phyloP scores from a whole-genome alignment of 176 grass and related monocot genomes.

The Oryza glaberrima region DNA sequence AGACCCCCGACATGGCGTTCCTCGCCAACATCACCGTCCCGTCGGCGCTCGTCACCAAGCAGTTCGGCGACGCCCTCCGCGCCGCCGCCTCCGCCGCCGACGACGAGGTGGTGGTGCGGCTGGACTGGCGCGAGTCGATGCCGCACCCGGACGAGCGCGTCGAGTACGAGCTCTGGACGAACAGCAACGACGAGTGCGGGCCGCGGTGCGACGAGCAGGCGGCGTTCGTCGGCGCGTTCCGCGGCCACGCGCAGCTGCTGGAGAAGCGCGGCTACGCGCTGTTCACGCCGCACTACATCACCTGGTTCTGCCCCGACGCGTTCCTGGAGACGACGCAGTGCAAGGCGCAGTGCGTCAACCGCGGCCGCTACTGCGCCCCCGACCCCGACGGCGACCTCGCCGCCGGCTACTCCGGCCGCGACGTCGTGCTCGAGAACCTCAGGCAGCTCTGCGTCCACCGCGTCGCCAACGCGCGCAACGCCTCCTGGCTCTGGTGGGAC shows the following conservation, averaged over 20 bases:
- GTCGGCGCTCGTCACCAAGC: constrained; percentile 57
- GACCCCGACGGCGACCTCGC: constrained; percentile 84
- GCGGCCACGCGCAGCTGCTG: constrained; percentile 79
- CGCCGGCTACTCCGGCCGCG: constrained; percentile 66
- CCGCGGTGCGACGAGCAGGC: constrained; percentile 77
- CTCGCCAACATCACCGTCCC: constrained; percentile 77
- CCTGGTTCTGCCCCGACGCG: constrained; percentile 76
- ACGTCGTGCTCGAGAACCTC: constrained; percentile 83
- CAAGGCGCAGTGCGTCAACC: constrained; percentile 85
- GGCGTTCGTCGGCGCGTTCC: constrained; percentile 70
- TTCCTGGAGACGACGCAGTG: constrained; percentile 66
- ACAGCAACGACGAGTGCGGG: constrained; percentile 98
- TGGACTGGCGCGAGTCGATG: constrained; percentile 95
- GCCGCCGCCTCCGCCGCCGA: constrained; percentile 38
- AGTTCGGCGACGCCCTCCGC: constrained; percentile 62
- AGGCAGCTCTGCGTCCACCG: constrained; percentile 97
- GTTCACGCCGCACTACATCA: constrained; percentile 95
- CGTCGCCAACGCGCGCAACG: constrained; percentile 47
- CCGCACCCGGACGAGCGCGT: constrained; percentile 94
- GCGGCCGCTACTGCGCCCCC: constrained; percentile 76
- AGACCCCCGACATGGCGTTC: constrained; percentile 56
- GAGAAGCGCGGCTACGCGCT: constrained; percentile 64
- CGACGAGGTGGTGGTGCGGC: constrained; percentile 71
- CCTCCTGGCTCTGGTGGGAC: constrained; percentile 92
- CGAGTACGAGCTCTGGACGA: constrained; percentile 98